Evolutionary conservation across 768 basidiomycete genomes (phyloP), one percentile per base, ranked within the genome.

Genomic region (Rhodotorula graminis): DNA sequence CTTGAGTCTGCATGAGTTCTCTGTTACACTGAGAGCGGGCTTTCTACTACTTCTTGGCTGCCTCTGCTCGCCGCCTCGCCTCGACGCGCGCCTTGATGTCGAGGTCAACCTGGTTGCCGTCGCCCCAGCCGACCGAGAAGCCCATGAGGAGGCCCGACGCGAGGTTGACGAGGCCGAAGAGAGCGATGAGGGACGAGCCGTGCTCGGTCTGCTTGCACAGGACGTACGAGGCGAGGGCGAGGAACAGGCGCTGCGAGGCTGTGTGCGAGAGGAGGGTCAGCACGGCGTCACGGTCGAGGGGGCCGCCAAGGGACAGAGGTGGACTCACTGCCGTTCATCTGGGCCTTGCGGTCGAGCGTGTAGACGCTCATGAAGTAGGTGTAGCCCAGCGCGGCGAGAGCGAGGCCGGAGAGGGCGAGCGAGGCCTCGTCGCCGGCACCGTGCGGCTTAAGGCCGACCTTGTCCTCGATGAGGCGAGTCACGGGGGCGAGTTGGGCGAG

Each of bases 91-190:
- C 18, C 64, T 57, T 52, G 27, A 61, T 37, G 42, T 73, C 72
- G 18, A 74, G 37, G 33, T 74, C 73, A 0, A 74, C 73, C 15
- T 58, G 55, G 47, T 74, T 74, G n/a, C 73, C 73, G 19, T 74
- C 73, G 6, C 65, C 60, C 29, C 50, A 70, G 12, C 73, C 73
- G n/a, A 74, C 58, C 2, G 65, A 49, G 16, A 74, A 21, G 2
- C 68, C 73, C 61, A 70, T 64, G 27, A 58, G 42, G 23, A 67
- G 2, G 9, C 73, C 73, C 7, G 42, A 44, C 31, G 37, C 31
- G 21, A 65, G 53, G 29, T 64, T 62, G 65, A 67, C 60, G 8
- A 52, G 6, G 8, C 53, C 67, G 18, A 70, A 49, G 27, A 73
- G 72, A 6, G 53, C 57, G 19, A 69, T n/a, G 33, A 69, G 64